A percentile compares a stretch with the other conserved stretches of the same genome.
phyloP scores from a whole-genome alignment of 2,329 filamentous ascomycete species.

The Fusarium abutilonis region DNA sequence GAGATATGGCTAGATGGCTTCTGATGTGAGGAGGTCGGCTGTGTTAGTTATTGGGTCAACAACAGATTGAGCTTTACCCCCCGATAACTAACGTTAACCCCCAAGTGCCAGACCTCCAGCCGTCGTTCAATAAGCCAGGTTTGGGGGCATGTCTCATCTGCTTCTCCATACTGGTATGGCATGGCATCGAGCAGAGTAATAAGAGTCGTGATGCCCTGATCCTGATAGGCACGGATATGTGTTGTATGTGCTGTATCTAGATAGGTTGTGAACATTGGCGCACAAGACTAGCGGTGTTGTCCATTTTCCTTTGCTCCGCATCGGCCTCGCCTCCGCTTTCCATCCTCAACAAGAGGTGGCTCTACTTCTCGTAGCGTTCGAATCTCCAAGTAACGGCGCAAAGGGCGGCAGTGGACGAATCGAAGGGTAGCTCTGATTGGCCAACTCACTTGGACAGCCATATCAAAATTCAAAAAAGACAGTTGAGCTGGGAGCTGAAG shows the following conservation, averaged over 20 bases:
- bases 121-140: slow-evolving; percentile 4
- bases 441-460: slow-evolving; percentile 1
- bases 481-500: background rate
- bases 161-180: background rate
- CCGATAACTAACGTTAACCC: background rate
- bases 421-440: slow-evolving; percentile 23
- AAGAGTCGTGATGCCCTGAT: background rate
- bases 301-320: slow-evolving; percentile 42
- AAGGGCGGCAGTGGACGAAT: slow-evolving; percentile 31
- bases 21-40: background rate
- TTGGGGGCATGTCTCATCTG: slow-evolving; percentile 14
- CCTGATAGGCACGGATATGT: background rate
- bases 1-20: slow-evolving; percentile 12
- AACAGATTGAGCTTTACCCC: slow-evolving; percentile 1
- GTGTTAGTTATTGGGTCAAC: slow-evolving; percentile 12
- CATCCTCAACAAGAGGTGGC: slow-evolving; percentile 31
- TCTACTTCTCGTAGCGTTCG: slow-evolving; percentile 19
- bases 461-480: background rate
- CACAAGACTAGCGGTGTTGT: slow-evolving; percentile 5
- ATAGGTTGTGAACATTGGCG: background rate
- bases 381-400: slow-evolving; percentile 37
- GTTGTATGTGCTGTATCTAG: background rate
- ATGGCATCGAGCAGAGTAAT: background rate
- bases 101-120: slow-evolving; percentile 9
- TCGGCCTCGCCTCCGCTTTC: slow-evolving; percentile 33